A percentile compares a stretch with the other conserved stretches of the same genome.
Conservation (phyloP, 805 yeast species). For the Barnettozyma vustinii region DNA sequence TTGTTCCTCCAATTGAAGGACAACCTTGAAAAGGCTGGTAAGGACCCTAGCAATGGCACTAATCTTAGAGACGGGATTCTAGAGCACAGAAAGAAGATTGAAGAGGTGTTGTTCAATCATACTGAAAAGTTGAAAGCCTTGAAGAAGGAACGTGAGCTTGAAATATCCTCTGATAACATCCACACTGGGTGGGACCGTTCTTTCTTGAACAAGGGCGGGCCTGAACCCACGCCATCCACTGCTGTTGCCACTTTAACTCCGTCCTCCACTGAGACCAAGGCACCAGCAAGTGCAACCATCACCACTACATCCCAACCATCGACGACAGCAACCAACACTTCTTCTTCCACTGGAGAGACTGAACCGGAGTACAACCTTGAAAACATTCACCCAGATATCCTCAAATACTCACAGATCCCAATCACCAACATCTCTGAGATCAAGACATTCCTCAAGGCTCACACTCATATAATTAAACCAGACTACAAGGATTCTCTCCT, state of each 20-base stretch:
- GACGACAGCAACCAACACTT: neutral
- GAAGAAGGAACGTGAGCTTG: slow-evolving; percentile 61
- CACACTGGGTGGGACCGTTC: slow-evolving; percentile 91
- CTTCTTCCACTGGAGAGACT: slow-evolving; percentile 1
- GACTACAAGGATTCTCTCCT: slow-evolving; percentile 87
- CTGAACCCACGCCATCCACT: neutral
- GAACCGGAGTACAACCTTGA: slow-evolving; percentile 22
- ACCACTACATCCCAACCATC: neutral
- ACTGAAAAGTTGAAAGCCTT: slow-evolving; percentile 61
- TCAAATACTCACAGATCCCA: slow-evolving; percentile 53
- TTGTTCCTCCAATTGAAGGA: slow-evolving; percentile 69
- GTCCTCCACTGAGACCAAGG: neutral
- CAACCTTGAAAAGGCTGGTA: slow-evolving; percentile 47
- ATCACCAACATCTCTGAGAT: slow-evolving; percentile 42
- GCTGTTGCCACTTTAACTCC: neutral
- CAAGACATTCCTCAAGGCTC: slow-evolving; percentile 43
- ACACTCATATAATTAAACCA: slow-evolving; percentile 68
- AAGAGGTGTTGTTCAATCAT: slow-evolving; percentile 57
- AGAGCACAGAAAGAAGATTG: slow-evolving; percentile 68
- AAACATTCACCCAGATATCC: slow-evolving; percentile 17
- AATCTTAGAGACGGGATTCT: slow-evolving; percentile 33
- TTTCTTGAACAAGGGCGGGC: slow-evolving; percentile 48
- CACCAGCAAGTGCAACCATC: slow-evolving; percentile 13
- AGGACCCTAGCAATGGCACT: slow-evolving; percentile 37
- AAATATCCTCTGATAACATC: slow-evolving; percentile 86